phyloP scores from a whole-genome alignment of 2,329 filamentous ascomycete species.

The Neoascochyta sp. region DNA sequence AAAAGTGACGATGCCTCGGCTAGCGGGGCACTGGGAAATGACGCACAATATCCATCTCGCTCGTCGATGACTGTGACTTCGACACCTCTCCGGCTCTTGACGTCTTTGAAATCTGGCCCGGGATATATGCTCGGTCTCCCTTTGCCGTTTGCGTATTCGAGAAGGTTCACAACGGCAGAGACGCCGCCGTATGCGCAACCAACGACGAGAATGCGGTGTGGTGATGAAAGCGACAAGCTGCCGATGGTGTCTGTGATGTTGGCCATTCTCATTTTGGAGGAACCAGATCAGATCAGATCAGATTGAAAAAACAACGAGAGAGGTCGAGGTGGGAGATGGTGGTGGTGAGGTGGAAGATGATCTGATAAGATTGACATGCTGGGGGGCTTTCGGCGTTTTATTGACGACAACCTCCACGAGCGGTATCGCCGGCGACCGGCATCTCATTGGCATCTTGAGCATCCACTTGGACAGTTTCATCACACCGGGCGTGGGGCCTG shows the following conservation, averaged over 20 bases:
- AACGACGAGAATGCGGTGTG: slow-evolving; percentile 56
- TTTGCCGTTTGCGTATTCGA: slow-evolving; percentile 60
- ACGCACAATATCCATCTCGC: slow-evolving; percentile 76
- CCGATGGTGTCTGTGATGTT: slow-evolving; percentile 22
- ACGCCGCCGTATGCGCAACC: slow-evolving; percentile 73
- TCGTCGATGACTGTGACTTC: slow-evolving; percentile 74
- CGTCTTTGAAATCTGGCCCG: slow-evolving; percentile 35
- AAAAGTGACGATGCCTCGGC: slow-evolving; percentile 12
- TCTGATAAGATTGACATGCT: slow-evolving; percentile 35
- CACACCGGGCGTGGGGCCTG: slow-evolving; percentile 1
- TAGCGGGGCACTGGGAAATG: slow-evolving; percentile 12
- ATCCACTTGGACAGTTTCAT: slow-evolving; percentile 6
- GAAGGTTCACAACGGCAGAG: slow-evolving; percentile 61
- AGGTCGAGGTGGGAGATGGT: slow-evolving; percentile 1
- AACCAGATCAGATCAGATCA: slow-evolving; percentile 15
- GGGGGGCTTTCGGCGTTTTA: slow-evolving; percentile 17
- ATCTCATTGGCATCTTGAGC: slow-evolving; percentile 1
- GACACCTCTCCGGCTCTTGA: slow-evolving; percentile 50
- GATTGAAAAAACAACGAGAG: neutral
- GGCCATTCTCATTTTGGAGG: slow-evolving; percentile 29
- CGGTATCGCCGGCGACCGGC: slow-evolving; percentile 15
- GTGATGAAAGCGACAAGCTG: slow-evolving; percentile 27
- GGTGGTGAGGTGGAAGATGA: slow-evolving; percentile 20
- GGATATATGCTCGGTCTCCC: slow-evolving; percentile 46
- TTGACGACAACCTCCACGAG: slow-evolving; percentile 4